Conservation (phyloP, 2,329 filamentous ascomycete species). For the Sphaerostilbella broomeana region DNA sequence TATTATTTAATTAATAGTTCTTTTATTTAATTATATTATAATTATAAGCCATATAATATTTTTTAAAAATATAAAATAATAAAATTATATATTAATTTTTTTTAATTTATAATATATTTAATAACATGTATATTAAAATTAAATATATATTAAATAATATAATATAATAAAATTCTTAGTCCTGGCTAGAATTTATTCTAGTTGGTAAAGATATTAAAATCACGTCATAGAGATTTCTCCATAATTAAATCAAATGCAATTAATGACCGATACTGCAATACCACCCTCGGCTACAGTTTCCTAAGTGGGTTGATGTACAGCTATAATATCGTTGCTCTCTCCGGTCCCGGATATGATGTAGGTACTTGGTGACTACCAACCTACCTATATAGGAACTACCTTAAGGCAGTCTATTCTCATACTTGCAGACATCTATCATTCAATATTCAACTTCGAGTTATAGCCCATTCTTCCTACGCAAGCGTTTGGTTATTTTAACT, state of each 20-base stretch:
- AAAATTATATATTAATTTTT: not conserved
- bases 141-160: slow-evolving; percentile 1
- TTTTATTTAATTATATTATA: slow-evolving; percentile 3
- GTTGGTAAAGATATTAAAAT: slow-evolving; percentile 1
- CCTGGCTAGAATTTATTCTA: not conserved
- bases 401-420: slow-evolving; percentile 3
- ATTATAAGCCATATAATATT: not conserved
- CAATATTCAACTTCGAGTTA: not conserved
- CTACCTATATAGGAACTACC: slow-evolving; percentile 8
- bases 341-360: too few species aligned
- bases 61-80: not conserved
- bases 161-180: not conserved
- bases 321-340: too few species aligned
- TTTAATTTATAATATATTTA: slow-evolving; percentile 1
- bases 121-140: not conserved
- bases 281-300: slow-evolving; percentile 7
- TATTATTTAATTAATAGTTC: not conserved
- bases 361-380: too few species aligned
- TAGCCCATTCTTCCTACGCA: not conserved
- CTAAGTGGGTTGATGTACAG: slow-evolving; percentile 5
- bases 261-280: not conserved
- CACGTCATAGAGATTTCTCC: not conserved
- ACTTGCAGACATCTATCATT: not conserved
- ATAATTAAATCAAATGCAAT: not conserved
- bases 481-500: slow-evolving; percentile 3